Evolutionary conservation across 306 rosid species (phyloP).

Genomic region (Cucumis cinereus): DNA sequence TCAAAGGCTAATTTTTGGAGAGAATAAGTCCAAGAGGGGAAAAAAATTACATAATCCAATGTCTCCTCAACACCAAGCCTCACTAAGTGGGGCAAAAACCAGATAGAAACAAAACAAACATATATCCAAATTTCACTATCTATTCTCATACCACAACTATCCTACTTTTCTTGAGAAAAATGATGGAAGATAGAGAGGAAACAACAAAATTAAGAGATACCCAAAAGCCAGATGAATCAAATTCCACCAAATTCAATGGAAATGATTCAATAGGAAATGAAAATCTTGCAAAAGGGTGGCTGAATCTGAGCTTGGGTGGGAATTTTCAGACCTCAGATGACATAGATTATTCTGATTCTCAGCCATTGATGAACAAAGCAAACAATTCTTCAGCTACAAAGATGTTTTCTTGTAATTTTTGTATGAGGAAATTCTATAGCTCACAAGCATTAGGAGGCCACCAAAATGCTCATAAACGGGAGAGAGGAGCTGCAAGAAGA

Average conservation of each 20-base stretch:
- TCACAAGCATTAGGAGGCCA: conserved; percentile 97
- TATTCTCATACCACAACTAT: not conserved
- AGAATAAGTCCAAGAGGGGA: not conserved
- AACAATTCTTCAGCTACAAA: conserved; percentile 4
- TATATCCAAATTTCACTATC: conserved; percentile 15
- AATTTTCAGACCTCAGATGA: not conserved
- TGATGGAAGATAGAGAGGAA: not conserved
- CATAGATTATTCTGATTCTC: conserved; percentile 12
- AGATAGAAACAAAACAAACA: not conserved
- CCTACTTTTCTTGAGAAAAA: not conserved
- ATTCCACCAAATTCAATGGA: not conserved
- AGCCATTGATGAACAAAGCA: conserved; percentile 12
- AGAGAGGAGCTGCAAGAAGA: conserved; percentile 76
- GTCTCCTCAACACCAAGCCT: conserved; percentile 44
- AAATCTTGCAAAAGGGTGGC: not conserved
- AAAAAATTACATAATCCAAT: conserved; percentile 41
- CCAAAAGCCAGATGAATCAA: not conserved
- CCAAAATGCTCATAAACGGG: conserved; percentile 92
- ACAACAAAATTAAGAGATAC: not conserved
- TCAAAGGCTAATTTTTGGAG: not conserved
- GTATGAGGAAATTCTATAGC: conserved; percentile 80
- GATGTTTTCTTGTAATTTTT: conserved; percentile 78
- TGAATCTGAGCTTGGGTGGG: conserved; percentile 3
- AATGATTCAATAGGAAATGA: not conserved
- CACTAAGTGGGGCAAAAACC: conserved; percentile 35